phyloP scores from a whole-genome alignment of 306 rosid species.

The Cucurbita maxima region DNA sequence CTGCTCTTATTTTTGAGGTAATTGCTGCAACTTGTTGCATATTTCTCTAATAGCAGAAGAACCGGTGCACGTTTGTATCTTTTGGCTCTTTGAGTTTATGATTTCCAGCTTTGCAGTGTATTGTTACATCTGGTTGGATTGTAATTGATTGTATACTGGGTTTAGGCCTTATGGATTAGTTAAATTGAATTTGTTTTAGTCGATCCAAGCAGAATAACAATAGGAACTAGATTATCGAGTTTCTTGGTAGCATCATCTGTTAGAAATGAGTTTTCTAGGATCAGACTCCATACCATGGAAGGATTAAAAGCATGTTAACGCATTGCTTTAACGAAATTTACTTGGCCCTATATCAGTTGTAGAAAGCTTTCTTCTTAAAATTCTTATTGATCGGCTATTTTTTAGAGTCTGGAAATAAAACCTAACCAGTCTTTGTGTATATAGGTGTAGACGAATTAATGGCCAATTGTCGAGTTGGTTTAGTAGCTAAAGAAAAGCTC shows the following conservation, averaged over 20 bases:
- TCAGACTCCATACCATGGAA: too few relatives aligned
- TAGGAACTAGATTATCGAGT: too few relatives aligned
- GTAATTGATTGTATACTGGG: neutral
- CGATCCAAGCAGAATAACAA: too few relatives aligned
- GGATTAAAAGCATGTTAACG: neutral
- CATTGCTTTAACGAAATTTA: neutral
- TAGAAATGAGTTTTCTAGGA: too few relatives aligned
- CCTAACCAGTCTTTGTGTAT: neutral
- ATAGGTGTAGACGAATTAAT: conserved; percentile 46
- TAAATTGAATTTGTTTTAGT: neutral
- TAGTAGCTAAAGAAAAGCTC: conserved; percentile 40
- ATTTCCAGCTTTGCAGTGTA: neutral
- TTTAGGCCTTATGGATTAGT: neutral
- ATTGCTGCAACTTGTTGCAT: neutral
- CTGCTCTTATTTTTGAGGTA: neutral
- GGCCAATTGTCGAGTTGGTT: conserved; percentile 44
- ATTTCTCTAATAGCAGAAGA: neutral
- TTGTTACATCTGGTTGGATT: neutral
- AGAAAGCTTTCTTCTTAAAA: neutral
- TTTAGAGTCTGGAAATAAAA: neutral
- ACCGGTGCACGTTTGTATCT: neutral
- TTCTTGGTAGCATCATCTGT: too few relatives aligned
- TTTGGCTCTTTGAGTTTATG: neutral
- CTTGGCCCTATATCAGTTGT: neutral
- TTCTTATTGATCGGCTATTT: neutral